These are phyloP conservation scores for Solidago caesia DNA, from an alignment of 129 eudicot genomes.

Conservation along the genomic window DNA sequence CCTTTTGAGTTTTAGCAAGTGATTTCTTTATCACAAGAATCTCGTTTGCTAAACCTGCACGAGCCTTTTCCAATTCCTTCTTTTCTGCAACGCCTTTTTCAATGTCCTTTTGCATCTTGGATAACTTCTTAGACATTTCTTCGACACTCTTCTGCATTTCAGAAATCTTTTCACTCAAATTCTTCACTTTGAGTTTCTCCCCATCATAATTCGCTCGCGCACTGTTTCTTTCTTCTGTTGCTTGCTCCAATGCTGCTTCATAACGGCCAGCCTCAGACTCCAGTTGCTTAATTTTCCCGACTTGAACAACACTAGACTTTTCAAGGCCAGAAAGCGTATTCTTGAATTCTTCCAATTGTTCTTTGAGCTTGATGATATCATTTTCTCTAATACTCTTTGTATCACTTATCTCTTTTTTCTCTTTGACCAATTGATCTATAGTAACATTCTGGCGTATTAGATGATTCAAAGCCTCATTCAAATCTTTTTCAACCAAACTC, in stretches of 20 bases:
- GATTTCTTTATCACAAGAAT: slow-evolving; percentile 38
- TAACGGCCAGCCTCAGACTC: slow-evolving; percentile 44
- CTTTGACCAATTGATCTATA: slow-evolving; percentile 29
- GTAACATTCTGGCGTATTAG: slow-evolving; percentile 29
- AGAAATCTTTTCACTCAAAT: slow-evolving; percentile 36
- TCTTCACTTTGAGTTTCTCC: slow-evolving; percentile 45
- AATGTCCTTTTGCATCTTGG: slow-evolving; percentile 39
- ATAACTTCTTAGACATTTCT: slow-evolving; percentile 37
- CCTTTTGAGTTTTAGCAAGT: slow-evolving; percentile 38
- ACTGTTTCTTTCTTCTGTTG: slow-evolving; percentile 42
- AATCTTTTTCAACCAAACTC: slow-evolving; percentile 33
- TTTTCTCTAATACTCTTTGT: slow-evolving; percentile 37
- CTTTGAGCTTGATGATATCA: slow-evolving; percentile 36
- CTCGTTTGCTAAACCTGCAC: slow-evolving; percentile 33
- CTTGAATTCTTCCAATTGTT: slow-evolving; percentile 35
- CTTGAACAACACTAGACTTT: slow-evolving; percentile 32
- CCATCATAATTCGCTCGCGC: slow-evolving; percentile 31
- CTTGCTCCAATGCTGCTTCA: slow-evolving; percentile 38
- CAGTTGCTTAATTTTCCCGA: slow-evolving; percentile 34
- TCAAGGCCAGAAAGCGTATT: slow-evolving; percentile 31
- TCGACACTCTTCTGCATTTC: slow-evolving; percentile 52
- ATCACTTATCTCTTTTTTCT: slow-evolving; percentile 39
- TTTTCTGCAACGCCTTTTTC: slow-evolving; percentile 42
- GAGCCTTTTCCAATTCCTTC: slow-evolving; percentile 43
- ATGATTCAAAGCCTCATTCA: slow-evolving; percentile 37